Base-by-base conservation (phyloP, 768 basidiomycete genomes). In the Inosperma sp. region DNA sequence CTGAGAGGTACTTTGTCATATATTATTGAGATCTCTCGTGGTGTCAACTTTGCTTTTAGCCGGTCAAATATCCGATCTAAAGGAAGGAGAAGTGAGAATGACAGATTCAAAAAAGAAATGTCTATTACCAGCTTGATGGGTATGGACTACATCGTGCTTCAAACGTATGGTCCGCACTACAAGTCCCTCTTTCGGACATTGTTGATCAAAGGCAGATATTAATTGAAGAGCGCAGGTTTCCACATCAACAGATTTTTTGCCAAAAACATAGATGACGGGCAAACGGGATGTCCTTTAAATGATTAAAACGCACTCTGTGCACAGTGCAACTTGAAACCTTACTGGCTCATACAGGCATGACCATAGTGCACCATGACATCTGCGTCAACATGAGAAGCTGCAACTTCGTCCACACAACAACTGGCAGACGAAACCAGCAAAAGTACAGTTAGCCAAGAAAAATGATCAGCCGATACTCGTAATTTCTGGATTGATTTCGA, bases 331-430 rank as follows among this genome's bases (percentile, higher is more conserved):
- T 25, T 5, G 33, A 21, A 9, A 27, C 74, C 91, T 56, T 58
- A 95, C 93, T 84, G 81, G 64, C 88, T 92, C 74, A 97, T 80
- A 65, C 96, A 99, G 0, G 95, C 93, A 71, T 96, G 89, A 2
- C 95, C 95, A 61, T 96, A 97, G 62, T 99, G 95, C 2, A 99
- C 84, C 55, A 96, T 77, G 7, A 84, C 81, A 62, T 97, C 90
- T 0, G 93, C 92, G 56, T 93, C 83, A 39, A 93, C 84, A 62
- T 99, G 96, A 59, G 93, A 86, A 3, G 95, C 93, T 5, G 93
- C 88, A 4, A 98, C 87, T 58, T 97, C 91, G 61, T 99, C 96
- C 3, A 95, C 92, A 63, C 96, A 98, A 61, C 96, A 99, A 60
- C 94, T 93, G n/a, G n/a, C n/a, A n/a, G n/a, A n/a, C n/a, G n/a